Evolutionary conservation across 305 asterid genomes (phyloP), one percentile per base, ranked within the genome.

Genomic region (Nicotiana rustica): DNA sequence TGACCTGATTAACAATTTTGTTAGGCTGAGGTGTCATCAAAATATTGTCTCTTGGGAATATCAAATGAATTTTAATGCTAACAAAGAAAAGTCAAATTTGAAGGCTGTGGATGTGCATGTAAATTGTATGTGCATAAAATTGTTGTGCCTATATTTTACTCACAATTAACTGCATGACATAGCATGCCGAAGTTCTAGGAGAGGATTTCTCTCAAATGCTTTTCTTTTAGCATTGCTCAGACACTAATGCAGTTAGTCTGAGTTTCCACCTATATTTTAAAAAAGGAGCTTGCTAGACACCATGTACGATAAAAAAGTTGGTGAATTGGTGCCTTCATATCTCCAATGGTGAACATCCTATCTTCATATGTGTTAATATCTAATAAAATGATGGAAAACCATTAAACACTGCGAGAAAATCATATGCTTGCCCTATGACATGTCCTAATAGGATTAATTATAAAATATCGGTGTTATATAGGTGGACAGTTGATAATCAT

Each of bases 1-100:
- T 49, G 79, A 49, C 64, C 64, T 49, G 79, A 49, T 73, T 36
- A 71, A 6, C 61, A 25, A 49, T 19, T 73, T 44, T 14, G 5
- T 73, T 21, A 73, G 44, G 79, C 25, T 73, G 79, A 73, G 64
- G 79, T 49, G 25, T 38, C 64, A 73, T 0, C 15, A 73, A 73
- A 47, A 49, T 73, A 49, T 19, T 49, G 14, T 73, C 44, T 14
- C 44, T 76, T 29, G 49, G 49, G 55, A 25, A 76, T 17, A 76
- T 29, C 15, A 52, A 9, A 49, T 15, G 66, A 49, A 25, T 19
- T 52, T 76, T 15, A 31, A 76, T 55, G 1, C 41, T 49, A 31
- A 29, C 44, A 52, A 35, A 76, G 33, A 76, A 3, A 52, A 65
- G 56, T 17, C 15, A 55, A 76, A 52, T 52, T 52, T 15, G 80